Conservation (phyloP, 495 filamentous ascomycete genomes). For the Xylaria nigripes region DNA sequence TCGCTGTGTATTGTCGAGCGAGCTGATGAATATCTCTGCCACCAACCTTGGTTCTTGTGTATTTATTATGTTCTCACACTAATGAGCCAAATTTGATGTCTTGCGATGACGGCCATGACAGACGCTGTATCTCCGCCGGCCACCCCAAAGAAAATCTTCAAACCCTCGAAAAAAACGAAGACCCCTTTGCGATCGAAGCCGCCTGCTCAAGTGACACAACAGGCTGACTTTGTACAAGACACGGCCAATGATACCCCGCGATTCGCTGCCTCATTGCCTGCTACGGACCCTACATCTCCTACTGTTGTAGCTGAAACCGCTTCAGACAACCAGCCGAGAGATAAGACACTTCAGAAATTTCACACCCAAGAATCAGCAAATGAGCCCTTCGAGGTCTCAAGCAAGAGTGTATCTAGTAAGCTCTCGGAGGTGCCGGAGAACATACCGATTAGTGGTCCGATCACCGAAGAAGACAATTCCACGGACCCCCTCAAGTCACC, state of each 20-base stretch:
- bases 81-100: slow-evolving; percentile 13
- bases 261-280: background rate
- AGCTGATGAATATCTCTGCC: background rate
- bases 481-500: slow-evolving; percentile 14
- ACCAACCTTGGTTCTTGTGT: slow-evolving; percentile 13
- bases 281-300: slow-evolving; percentile 2
- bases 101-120: slow-evolving; percentile 12
- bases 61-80: slow-evolving; percentile 9
- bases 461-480: slow-evolving; percentile 1
- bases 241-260: background rate
- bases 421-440: slow-evolving; percentile 1
- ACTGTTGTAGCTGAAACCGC: background rate
- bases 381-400: background rate
- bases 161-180: slow-evolving; percentile 24
- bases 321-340: background rate
- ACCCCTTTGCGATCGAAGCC: slow-evolving; percentile 17
- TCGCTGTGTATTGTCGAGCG: background rate
- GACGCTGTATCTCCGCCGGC: slow-evolving; percentile 21
- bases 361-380: background rate
- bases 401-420: slow-evolving; percentile 9
- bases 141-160: slow-evolving; percentile 25
- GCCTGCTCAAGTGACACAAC: slow-evolving; percentile 7
- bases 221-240: background rate
- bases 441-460: background rate
- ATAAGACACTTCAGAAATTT: background rate